Evolutionary conservation across 1,284 basidiomycete species (phyloP).

Genomic region (Bjerkandera adusta): DNA sequence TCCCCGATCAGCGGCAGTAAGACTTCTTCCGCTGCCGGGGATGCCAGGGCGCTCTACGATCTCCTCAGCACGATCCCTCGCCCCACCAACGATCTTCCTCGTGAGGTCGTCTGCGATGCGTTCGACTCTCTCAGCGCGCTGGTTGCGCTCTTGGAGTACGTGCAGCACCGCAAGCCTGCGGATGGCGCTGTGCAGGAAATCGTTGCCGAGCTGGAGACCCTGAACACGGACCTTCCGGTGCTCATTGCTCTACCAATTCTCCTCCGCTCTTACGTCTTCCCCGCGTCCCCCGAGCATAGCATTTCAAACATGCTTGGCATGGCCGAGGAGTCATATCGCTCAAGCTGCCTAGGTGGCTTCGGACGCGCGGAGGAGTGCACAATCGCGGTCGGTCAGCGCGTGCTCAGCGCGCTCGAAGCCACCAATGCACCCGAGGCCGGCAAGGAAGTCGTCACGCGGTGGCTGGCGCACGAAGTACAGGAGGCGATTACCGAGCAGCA

Average conservation of each 20-base stretch:
- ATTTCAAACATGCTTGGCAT: constrained; percentile 57
- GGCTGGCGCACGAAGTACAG: constrained; percentile 27
- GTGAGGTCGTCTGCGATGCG: constrained; percentile 76
- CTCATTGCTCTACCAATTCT: constrained; percentile 69
- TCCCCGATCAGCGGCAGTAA: constrained; percentile 44
- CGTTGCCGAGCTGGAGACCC: constrained; percentile 35
- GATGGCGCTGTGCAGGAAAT: constrained; percentile 34
- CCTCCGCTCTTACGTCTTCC: constrained; percentile 39
- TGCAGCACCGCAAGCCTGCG: constrained; percentile 28
- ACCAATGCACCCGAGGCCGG: constrained; percentile 18
- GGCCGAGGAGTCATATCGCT: constrained; percentile 60
- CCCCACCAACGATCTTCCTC: constrained; percentile 56
- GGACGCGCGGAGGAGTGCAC: constrained; percentile 74
- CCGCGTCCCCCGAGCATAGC: constrained; percentile 27
- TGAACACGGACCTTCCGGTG: constrained; percentile 64
- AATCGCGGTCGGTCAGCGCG: constrained; percentile 50
- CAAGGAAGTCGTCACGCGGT: constrained; percentile 22
- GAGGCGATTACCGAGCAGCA: constrained; percentile 18
- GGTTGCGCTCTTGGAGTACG: constrained; percentile 52
- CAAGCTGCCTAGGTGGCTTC: constrained; percentile 67
- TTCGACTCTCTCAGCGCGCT: constrained; percentile 61
- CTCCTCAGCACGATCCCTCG: constrained; percentile 59
- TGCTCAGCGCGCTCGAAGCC: constrained; percentile 47
- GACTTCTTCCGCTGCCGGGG: constrained; percentile 44
- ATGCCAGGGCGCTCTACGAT: constrained; percentile 58